Conservation (phyloP, 768 basidiomycete species). For the Boletus tylopilopsis region DNA sequence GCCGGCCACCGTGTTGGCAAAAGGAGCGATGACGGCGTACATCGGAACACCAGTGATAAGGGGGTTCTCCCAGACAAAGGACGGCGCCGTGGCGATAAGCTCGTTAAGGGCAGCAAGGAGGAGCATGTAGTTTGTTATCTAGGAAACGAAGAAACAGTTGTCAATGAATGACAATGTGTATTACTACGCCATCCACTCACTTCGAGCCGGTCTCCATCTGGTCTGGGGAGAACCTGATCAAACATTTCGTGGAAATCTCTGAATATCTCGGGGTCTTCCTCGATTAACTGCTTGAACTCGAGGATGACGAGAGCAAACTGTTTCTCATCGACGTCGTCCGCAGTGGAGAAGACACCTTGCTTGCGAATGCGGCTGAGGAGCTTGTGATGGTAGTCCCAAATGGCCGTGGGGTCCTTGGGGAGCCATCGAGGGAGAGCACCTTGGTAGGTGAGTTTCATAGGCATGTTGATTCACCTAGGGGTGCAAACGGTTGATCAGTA, state of each 20-base stretch:
- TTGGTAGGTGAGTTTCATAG: slow-evolving; percentile 4
- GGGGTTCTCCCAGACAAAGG: slow-evolving; percentile 10
- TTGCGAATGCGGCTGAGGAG: slow-evolving; percentile 25
- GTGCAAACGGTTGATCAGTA: too few relatives aligned
- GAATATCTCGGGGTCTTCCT: slow-evolving; percentile 17
- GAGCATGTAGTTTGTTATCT: slow-evolving; percentile 1
- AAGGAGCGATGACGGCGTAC: slow-evolving; percentile 18
- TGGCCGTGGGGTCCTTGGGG: slow-evolving; percentile 6
- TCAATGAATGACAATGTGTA: neutral
- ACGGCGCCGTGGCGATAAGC: slow-evolving; percentile 9
- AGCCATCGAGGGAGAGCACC: slow-evolving; percentile 22
- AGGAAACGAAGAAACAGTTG: neutral
- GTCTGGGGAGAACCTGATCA: slow-evolving; percentile 5
- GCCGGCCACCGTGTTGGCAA: slow-evolving; percentile 20
- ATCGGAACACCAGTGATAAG: slow-evolving; percentile 20
- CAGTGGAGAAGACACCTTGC: slow-evolving; percentile 6
- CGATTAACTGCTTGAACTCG: slow-evolving; percentile 24
- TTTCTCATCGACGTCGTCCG: slow-evolving; percentile 4
- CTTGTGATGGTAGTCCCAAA: slow-evolving; percentile 13
- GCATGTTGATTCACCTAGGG: too few relatives aligned
- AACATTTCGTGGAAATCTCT: slow-evolving; percentile 27
- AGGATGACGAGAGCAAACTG: slow-evolving; percentile 14
- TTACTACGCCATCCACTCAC: slow-evolving; percentile 1
- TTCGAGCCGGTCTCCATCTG: neutral
- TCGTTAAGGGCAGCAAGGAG: slow-evolving; percentile 10